Base-by-base conservation (phyloP, 176 grass and related monocot species). In the Carex cristatella region DNA sequence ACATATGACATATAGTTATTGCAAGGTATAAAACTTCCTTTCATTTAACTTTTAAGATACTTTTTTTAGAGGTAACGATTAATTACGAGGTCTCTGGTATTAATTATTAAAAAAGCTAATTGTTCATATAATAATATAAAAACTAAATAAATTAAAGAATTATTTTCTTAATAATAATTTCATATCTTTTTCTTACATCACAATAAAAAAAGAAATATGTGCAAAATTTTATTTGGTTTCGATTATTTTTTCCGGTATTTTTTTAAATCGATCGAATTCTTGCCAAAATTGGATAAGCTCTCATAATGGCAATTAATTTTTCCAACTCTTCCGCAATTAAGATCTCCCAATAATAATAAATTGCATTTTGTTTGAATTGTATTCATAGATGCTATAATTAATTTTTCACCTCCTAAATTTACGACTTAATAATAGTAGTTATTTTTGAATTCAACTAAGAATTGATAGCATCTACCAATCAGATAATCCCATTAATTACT, bases 321-420 rank as follows among this genome's bases (percentile, higher is more conserved):
- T 66, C 40, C n/a, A 28, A 61, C 18, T 48, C 19, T 79, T 66
- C 15, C 2, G 33, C 80, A 83, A 83, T 51, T 65, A 68, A 83
- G 42, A 65, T 49, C 19, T 63, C 61, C 38, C 35, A 83, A 83
- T 68, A 2, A 83, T 54, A 13, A 66, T 53, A 67, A 48, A 83
- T 68, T 66, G 62, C 65, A 77, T 56, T 54, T 82, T 65, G 38
- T 64, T 64, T 66, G 60, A 66, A 82, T 82, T 62, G 1, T 82
- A 67, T 67, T 61, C 80, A 51, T 66, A 67, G 4, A 67, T 51
- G 80, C 60, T 64, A 18, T 33, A 5, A 67, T 53, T 13, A 82
- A 65, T 49, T 9, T 74, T 53, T 51, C 44, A 74, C 44, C 70
- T 51, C 70, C 70, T 12, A 15, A 10, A 77, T 77, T 77, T 77